Evolutionary conservation across 495 filamentous ascomycete genomes (phyloP).

Genomic region (Coniosporium apollinis): DNA sequence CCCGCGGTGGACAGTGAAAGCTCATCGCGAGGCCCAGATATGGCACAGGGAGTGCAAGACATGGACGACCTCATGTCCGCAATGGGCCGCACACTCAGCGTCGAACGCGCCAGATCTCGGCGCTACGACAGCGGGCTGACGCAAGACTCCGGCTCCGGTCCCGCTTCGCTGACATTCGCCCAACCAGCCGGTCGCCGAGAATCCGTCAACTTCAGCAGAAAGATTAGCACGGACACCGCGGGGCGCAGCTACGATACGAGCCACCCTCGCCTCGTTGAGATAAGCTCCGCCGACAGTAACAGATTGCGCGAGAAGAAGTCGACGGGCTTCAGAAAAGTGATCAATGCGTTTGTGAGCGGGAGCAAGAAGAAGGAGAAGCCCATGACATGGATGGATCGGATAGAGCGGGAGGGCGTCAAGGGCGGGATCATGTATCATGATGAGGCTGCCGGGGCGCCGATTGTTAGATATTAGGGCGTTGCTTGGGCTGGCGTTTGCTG

Average conservation of each 20-base stretch:
- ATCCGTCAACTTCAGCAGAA: constrained; percentile 11
- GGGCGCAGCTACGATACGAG: not conserved
- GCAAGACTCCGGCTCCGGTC: constrained; percentile 1
- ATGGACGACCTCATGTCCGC: constrained; percentile 1
- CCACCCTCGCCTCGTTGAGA: constrained; percentile 5
- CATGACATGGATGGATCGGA: constrained; percentile 12
- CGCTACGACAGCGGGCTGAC: constrained; percentile 6
- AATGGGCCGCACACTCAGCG: not conserved
- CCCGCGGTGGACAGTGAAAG: not conserved
- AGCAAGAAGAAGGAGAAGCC: constrained; percentile 12
- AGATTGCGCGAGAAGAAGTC: constrained; percentile 2
- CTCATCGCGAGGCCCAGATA: not conserved
- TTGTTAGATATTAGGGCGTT: constrained; percentile 18
- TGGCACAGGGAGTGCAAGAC: not conserved
- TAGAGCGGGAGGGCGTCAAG: constrained; percentile 13
- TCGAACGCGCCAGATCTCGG: not conserved
- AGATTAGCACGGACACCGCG: constrained; percentile 13
- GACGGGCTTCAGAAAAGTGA: constrained; percentile 9
- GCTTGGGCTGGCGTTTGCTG: no score
- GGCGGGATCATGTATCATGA: constrained; percentile 15
- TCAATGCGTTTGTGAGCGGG: constrained; percentile 15
- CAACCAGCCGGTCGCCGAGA: not conserved
- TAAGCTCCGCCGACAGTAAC: no score
- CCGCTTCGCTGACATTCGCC: not conserved
- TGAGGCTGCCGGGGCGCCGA: constrained; percentile 15